Conservation (phyloP, 176 grass and related monocot species). For the Poa pratensis region DNA sequence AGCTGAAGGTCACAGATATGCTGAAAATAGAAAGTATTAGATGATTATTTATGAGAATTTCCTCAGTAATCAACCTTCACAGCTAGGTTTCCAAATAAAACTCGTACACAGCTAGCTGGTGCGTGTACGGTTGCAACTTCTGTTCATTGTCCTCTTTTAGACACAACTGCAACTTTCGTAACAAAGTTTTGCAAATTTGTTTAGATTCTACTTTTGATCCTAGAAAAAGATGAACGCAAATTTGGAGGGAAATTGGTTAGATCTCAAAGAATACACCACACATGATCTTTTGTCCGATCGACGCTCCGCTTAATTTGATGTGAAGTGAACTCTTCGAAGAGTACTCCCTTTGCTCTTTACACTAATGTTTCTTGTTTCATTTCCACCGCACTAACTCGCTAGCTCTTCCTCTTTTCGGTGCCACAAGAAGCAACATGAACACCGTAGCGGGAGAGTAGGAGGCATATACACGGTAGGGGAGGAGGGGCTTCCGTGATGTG, state of each 20-base stretch:
- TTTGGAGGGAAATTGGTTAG: neutral
- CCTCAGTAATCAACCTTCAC: neutral
- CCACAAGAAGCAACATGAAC: no score
- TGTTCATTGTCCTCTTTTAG: neutral
- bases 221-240: neutral
- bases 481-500: neutral
- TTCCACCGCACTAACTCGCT: neutral
- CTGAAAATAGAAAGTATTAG: neutral
- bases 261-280: neutral
- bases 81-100: conserved; percentile 7
- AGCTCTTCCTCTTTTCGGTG: neutral
- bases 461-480: neutral
- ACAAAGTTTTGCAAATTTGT: neutral
- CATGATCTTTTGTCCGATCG: neutral
- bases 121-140: neutral
- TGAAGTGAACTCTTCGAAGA: neutral
- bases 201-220: neutral
- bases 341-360: neutral
- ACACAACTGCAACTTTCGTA: neutral
- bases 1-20: neutral
- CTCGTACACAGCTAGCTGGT: neutral
- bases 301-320: neutral
- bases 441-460: neutral
- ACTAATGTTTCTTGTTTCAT: neutral
- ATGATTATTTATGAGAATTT: neutral